A percentile compares a stretch with the other conserved stretches of the same genome.
phyloP scores from a whole-genome alignment of 2,329 filamentous ascomycete species.

The Penicillium capsulatum region DNA sequence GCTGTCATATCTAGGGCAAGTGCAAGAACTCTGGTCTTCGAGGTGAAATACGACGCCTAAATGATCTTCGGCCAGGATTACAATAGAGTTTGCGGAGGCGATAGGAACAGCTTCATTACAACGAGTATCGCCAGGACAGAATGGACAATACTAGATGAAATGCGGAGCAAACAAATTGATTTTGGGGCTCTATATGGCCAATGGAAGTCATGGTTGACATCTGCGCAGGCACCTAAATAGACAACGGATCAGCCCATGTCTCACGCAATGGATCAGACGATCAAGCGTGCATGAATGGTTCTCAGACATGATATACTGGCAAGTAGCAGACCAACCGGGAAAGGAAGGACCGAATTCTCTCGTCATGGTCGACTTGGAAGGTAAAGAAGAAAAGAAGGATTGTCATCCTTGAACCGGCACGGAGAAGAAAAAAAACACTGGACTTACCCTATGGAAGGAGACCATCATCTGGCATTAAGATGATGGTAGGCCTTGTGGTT shows the following conservation, averaged over 20 bases:
- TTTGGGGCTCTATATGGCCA: too few species aligned
- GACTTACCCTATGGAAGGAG: slow-evolving; percentile 16
- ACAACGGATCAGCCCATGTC: slow-evolving; percentile 11
- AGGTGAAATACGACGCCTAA: too few species aligned
- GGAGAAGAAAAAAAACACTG: slow-evolving; percentile 6
- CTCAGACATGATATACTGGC: slow-evolving; percentile 68
- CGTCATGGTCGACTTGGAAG: slow-evolving; percentile 65
- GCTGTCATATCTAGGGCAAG: not conserved
- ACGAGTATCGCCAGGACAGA: not conserved
- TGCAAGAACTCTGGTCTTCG: too few species aligned
- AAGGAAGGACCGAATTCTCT: slow-evolving; percentile 58
- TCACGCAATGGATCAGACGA: slow-evolving; percentile 5
- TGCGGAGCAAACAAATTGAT: too few species aligned
- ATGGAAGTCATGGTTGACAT: too few species aligned
- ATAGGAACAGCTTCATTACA: not conserved
- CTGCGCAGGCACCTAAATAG: slow-evolving; percentile 3
- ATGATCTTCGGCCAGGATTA: slow-evolving; percentile 17
- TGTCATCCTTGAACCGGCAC: slow-evolving; percentile 55
- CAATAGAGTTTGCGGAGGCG: slow-evolving; percentile 11
- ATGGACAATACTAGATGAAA: not conserved
- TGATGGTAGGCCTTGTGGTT: too few species aligned
- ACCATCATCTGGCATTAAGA: slow-evolving; percentile 11
- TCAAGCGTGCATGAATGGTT: slow-evolving; percentile 18
- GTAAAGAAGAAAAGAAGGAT: slow-evolving; percentile 58
- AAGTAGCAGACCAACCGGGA: slow-evolving; percentile 65